Base-by-base conservation (phyloP, 1,139 yeast species). In the Waltiozyma sp. region DNA sequence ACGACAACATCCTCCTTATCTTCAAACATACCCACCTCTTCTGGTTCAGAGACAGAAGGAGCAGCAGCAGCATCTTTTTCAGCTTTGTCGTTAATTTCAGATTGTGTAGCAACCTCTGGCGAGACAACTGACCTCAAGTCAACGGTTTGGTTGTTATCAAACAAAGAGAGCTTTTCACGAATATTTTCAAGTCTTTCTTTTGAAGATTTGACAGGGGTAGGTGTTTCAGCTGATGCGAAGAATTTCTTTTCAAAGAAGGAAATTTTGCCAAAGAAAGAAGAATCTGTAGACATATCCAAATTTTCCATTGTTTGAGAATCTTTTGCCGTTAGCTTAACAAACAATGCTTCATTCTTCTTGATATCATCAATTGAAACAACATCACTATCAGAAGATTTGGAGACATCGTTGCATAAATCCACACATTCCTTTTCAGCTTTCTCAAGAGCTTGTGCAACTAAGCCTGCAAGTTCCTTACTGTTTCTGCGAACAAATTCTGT, bases 401-500 rank as follows among this genome's bases (percentile, higher is more conserved):
- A 37, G 1, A 49, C 49, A 19, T 46, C 50, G 19, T 48, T 49
- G 28, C 52, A 39, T 5, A 49, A 35, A 21, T 42, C 40, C 41
- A 48, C 33, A 42, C 49, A 53, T 37, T 54, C 56, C 7, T 40
- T 41, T 40, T 52, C 55, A 2, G 49, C 36, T 2, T 47, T 45
- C 31, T 50, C 53, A 38, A 57, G 36, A 1, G 62, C 41, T 7
- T 47, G 51, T 19, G 56, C 47, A 2, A 87, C 75, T 39, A 85
- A 52, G 18, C 63, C 66, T 0, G 88, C 80, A 35, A 87, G 53
- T 39, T 70, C 75, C 45, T 69, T 68, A 1, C 85, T 75, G 59
- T 72, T 68, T 37, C 69, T 64, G 50, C 85, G 70, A 34, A 77
- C 85, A 57, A 66, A 69, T 43, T 76, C 81, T 15, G 80, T 71